Evolutionary conservation across 106 monocot genomes (phyloP), one percentile per base, ranked within the genome.

Genomic region (Xerophyta viscosa): DNA sequence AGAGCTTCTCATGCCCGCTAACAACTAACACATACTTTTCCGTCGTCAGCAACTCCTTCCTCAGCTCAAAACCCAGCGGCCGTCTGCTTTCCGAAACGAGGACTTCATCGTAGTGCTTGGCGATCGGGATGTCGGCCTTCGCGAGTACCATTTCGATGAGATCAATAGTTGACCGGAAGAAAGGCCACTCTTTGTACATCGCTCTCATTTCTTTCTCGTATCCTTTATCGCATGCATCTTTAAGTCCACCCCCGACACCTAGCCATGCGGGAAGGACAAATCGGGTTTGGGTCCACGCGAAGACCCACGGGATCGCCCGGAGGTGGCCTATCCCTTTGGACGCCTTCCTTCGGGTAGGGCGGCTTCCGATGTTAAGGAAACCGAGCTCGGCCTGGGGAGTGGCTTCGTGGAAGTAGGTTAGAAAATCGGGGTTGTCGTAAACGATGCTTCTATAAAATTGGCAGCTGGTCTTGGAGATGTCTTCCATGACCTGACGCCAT

Each of bases 241-340:
- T 72, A 1, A 92, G 72, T 1, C 92, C 92, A 5, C 64, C 54
- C 3, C 92, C 92, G 3, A 92, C 67, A 0, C 92, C 92, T 0
- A 92, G 71, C 92, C 92, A 92, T 8, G 92, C 79, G 0, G 92
- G 92, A 9, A 92, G 76, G 10, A 83, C 92, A 7, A 77, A 79
- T 13, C 92, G 71, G 17, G 92, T 87, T 28, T 92, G 92, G 7
- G 92, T 92, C 92, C 92, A 92, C 6, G 92, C 92, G n/a, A 92
- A 92, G 28, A 87, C 60, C 92, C 92, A 92, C 2, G 92, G 92
- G 31, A 92, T 92, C 29, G 92, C 92, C 10, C 92, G 75, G 9
- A 92, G 76, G 50, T 82, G 85, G 0, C 76, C 69, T 14, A 92
- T 92, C 2, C 76, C 92, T 0, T 68, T 64, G 3, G 78, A 73